These are phyloP conservation scores for Penicillium sp. DNA, from an alignment of 2,329 filamentous ascomycete genomes.

Conservation along the genomic window DNA sequence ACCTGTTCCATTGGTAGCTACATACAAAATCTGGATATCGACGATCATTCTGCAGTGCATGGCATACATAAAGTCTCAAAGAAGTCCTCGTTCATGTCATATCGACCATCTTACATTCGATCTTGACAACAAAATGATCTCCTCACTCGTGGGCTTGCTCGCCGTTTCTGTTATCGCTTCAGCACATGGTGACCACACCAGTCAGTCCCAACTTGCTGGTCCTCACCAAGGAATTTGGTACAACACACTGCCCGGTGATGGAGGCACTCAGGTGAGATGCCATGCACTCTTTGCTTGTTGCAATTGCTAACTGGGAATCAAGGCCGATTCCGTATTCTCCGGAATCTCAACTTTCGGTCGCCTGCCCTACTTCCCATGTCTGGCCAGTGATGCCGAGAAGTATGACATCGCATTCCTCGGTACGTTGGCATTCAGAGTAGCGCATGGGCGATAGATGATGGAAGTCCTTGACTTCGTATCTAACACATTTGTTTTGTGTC, in stretches of 20 bases:
- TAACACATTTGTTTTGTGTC: neutral
- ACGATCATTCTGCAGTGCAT: neutral
- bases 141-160: conserved; percentile 17
- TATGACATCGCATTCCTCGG: conserved; percentile 86
- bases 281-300: no score
- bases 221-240: conserved; percentile 77
- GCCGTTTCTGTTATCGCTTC: conserved; percentile 50
- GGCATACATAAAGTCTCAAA: neutral
- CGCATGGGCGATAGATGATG: no score
- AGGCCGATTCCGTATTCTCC: conserved; percentile 85
- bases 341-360: conserved; percentile 83
- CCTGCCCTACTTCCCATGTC: conserved; percentile 71
- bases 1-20: no score
- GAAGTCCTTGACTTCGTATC: no score
- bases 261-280: conserved; percentile 71
- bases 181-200: conserved; percentile 57
- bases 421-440: conserved; percentile 29
- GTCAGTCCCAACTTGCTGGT: conserved; percentile 61
- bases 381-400: conserved; percentile 64
- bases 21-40: no score
- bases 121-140: conserved; percentile 18
- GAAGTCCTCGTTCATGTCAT: no score
- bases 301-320: neutral
- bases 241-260: conserved; percentile 75
- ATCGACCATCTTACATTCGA: neutral